Percentiles rank a stretch among this genome's conserved stretches.
Evolutionary conservation across 768 basidiomycete genomes (phyloP).

Genomic region (Leccinum imitatum): DNA sequence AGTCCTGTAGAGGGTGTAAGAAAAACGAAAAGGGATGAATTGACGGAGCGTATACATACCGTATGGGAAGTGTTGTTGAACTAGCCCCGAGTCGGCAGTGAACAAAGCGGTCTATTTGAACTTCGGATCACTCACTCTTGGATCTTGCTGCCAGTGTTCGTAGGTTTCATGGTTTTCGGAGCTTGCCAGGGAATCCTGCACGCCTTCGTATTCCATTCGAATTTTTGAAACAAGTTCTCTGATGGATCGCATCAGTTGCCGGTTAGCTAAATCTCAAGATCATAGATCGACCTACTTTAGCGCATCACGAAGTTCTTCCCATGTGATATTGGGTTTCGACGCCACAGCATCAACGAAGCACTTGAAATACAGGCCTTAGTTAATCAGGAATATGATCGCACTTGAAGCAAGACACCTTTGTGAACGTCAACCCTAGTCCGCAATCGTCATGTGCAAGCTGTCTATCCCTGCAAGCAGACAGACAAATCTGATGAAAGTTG

Average conservation of each 20-base stretch:
- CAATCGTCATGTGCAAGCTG: conserved; percentile 26
- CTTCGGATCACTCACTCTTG: conserved; percentile 20
- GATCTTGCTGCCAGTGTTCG: conserved; percentile 15
- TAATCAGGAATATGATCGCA: background rate
- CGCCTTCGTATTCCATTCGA: conserved; percentile 8
- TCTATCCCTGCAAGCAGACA: conserved; percentile 29
- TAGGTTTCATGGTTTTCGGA: background rate
- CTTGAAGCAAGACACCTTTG: conserved; percentile 17
- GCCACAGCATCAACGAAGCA: conserved; percentile 20
- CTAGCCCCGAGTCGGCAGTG: conserved; percentile 5
- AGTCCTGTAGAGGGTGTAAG: conserved; percentile 10
- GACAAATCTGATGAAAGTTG: conserved; percentile 16
- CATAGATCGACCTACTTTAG: conserved; percentile 14
- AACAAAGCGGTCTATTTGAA: background rate
- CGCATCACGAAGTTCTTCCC: conserved; percentile 19
- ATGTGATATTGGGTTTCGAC: conserved; percentile 14
- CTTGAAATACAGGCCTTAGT: conserved; percentile 5
- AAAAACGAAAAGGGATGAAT: background rate
- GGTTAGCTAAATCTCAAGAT: background rate
- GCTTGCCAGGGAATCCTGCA: background rate
- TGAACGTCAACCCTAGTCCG: conserved; percentile 20
- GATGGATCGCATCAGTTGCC: background rate
- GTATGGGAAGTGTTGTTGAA: conserved; percentile 7
- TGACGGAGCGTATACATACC: conserved; percentile 12
- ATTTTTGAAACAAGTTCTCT: conserved; percentile 20